Evolutionary conservation across 345 rosid species (phyloP), one percentile per base, ranked within the genome.

Genomic region (Excoecaria cochinchinensis): DNA sequence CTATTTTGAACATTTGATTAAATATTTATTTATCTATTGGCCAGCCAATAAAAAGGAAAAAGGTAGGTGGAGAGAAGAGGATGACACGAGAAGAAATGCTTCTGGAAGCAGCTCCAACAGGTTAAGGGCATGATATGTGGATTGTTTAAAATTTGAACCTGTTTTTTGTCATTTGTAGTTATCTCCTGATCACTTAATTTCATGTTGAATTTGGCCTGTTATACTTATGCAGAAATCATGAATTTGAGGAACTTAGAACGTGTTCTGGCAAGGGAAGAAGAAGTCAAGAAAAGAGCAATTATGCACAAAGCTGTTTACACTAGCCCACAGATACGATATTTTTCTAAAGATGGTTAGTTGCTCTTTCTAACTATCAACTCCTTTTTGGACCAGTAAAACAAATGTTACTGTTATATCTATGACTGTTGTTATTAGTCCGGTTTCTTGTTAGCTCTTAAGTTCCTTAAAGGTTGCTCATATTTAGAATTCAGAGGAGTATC

Each of bases 41-140:
- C 1, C 82, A 87, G 95, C 98, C 98, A 39, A 85, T 95, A 73
- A 84, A 86, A 82, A 87, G 98, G 75, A 93, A 90, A 77, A 95
- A 95, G 71, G 91, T 90, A 86, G 98, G 99, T 24, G 99, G 93
- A 84, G 99, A 93, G 80, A 95, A 90, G 85, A 88, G 91, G 81
- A 95, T 95, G 92, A 88, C 94, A 5, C 99, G 93, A 84, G 99
- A 93, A 86, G 99, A 93, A 83, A 95, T 95, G 99, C 86, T 95
- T 61, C 80, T 95, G 65, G 99, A 95, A 89, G 99, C 97, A 65
- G 99, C 98, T 67, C 98, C 93, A 82, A 95, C 99, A 84, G 99
- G 99, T 95, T 71, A 74, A 13, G 42, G 10, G 17, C 58, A 36
- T 53, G 31, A 51, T 55, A 8, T 44, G 51, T 48, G 70, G n/a